Percentiles rank a stretch among this genome's conserved stretches.
Conservation (phyloP, 495 filamentous ascomycete genomes). For the Neurospora sp. region DNA sequence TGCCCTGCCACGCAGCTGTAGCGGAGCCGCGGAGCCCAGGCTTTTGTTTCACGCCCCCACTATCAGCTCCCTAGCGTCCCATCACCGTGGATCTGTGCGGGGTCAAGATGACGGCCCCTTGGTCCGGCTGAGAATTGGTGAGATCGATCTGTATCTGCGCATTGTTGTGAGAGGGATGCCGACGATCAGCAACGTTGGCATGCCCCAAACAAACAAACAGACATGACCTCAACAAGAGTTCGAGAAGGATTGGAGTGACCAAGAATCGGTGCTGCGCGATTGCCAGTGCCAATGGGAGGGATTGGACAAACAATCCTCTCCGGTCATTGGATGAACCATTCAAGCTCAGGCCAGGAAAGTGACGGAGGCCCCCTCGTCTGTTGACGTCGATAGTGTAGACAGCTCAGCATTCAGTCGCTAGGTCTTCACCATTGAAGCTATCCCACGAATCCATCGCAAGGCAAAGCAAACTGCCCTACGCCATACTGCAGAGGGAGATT, state of each 20-base stretch:
- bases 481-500: background rate
- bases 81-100: background rate
- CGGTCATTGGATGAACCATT: background rate
- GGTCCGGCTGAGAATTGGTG: background rate
- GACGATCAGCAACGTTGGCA: background rate
- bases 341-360: background rate
- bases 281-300: background rate
- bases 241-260: background rate
- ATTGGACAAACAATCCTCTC: background rate
- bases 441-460: background rate
- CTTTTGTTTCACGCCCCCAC: background rate
- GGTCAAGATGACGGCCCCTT: background rate
- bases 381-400: background rate
- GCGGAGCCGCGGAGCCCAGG: background rate
- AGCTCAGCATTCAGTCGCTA: background rate
- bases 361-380: background rate
- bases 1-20: background rate
- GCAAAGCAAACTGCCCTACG: background rate
- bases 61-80: background rate
- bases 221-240: background rate
- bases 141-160: background rate
- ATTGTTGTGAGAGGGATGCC: background rate
- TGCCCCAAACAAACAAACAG: background rate
- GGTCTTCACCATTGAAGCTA: background rate
- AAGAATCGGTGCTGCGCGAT: background rate